A percentile compares a stretch with the other conserved stretches of the same genome.
phyloP scores from a whole-genome alignment of 345 rosid genomes.

The Reutealis trisperma region DNA sequence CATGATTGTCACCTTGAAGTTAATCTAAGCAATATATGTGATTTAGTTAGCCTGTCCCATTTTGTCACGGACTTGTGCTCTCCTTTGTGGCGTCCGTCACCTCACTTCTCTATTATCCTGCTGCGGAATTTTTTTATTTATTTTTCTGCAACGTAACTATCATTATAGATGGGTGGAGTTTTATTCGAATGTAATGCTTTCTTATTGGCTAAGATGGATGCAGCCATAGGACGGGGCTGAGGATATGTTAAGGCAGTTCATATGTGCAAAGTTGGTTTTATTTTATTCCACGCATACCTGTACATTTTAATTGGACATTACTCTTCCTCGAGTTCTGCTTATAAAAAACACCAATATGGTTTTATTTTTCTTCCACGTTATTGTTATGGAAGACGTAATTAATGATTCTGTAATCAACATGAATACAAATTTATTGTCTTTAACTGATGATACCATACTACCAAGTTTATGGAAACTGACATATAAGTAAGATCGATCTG shows the following conservation, averaged over 20 bases:
- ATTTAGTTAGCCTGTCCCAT: not conserved
- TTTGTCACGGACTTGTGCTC: not conserved
- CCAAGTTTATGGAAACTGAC: not conserved
- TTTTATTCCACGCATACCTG: too few relatives aligned
- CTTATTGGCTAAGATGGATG: not conserved
- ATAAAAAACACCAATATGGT: not conserved
- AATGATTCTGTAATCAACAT: too few relatives aligned
- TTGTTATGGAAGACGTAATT: too few relatives aligned
- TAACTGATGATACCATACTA: not conserved
- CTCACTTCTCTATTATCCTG: not conserved
- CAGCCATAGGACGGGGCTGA: too few relatives aligned
- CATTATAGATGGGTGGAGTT: not conserved
- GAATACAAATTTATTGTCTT: not conserved
- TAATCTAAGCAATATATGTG: not conserved
- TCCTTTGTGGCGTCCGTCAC: not conserved
- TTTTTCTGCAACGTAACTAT: not conserved
- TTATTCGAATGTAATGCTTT: not conserved
- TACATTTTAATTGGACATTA: not conserved
- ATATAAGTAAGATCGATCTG: too few relatives aligned
- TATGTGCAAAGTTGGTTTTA: too few relatives aligned
- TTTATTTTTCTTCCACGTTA: not conserved
- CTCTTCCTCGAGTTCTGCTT: slow-evolving; percentile 8
- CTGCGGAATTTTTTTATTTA: not conserved
- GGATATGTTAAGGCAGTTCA: too few relatives aligned
- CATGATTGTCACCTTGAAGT: not conserved